Conservation (phyloP, 2,329 filamentous ascomycete genomes). For the Fusarium keratoplasticum region DNA sequence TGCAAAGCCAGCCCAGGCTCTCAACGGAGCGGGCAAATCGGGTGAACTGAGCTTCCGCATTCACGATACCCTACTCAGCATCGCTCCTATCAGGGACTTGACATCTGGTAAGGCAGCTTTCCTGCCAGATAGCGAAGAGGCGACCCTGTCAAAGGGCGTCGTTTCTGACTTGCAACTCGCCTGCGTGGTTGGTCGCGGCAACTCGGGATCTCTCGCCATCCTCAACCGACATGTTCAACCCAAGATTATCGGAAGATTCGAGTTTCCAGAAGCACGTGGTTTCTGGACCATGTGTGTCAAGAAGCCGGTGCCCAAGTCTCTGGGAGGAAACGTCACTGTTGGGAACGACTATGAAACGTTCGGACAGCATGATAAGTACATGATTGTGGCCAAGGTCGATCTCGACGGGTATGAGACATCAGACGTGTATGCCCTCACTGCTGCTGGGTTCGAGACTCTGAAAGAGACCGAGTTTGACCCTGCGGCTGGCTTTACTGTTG, state of each 20-base stretch:
- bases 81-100: constrained; percentile 83
- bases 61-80: constrained; percentile 80
- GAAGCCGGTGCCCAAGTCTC: constrained; percentile 72
- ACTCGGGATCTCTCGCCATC: constrained; percentile 76
- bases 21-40: constrained; percentile 58
- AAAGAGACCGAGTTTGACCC: constrained; percentile 91
- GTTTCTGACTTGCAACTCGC: constrained; percentile 70
- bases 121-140: constrained; percentile 58
- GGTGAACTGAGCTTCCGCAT: constrained; percentile 79
- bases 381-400: constrained; percentile 83
- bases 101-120: constrained; percentile 71
- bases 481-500: constrained; percentile 86
- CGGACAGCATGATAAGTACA: constrained; percentile 78
- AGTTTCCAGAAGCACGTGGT: constrained; percentile 78
- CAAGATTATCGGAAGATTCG: constrained; percentile 74
- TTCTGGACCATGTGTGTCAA: constrained; percentile 85
- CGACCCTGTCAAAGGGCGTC: constrained; percentile 57
- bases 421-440: constrained; percentile 81
- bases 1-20: constrained; percentile 61
- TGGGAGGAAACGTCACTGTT: constrained; percentile 62
- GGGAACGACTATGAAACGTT: constrained; percentile 68
- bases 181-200: constrained; percentile 72
- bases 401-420: constrained; percentile 79
- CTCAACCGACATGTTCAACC: constrained; percentile 84
- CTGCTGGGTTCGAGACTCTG: constrained; percentile 78